These are phyloP conservation scores for Monosporascus sp. DNA, from an alignment of 2,329 filamentous ascomycete species.

Conservation along the genomic window DNA sequence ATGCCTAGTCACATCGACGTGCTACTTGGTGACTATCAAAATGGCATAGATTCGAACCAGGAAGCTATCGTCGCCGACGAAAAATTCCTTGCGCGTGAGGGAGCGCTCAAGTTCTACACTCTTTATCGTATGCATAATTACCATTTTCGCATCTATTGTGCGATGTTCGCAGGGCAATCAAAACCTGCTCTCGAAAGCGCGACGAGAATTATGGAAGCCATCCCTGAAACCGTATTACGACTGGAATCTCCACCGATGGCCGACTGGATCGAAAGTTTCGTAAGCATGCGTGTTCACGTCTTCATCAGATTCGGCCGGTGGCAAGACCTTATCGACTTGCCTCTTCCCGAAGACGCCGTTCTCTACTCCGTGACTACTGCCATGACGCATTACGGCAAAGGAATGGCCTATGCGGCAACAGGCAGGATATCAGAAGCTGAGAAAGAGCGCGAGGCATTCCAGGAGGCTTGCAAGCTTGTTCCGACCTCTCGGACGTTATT, in stretches of 20 bases:
- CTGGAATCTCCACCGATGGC: slow-evolving; percentile 68
- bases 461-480: slow-evolving; percentile 44
- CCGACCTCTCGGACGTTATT: slow-evolving; percentile 58
- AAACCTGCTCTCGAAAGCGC: slow-evolving; percentile 57
- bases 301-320: slow-evolving; percentile 69
- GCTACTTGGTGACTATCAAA: slow-evolving; percentile 64
- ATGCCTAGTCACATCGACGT: slow-evolving; percentile 78
- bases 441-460: slow-evolving; percentile 45
- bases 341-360: slow-evolving; percentile 48
- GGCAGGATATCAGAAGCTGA: slow-evolving; percentile 51
- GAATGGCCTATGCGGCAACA: slow-evolving; percentile 58
- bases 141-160: slow-evolving; percentile 70
- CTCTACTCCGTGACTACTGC: slow-evolving; percentile 68
- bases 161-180: slow-evolving; percentile 69
- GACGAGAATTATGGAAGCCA: slow-evolving; percentile 50
- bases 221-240: slow-evolving; percentile 59
- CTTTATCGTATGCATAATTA: slow-evolving; percentile 71
- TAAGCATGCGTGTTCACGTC: slow-evolving; percentile 62
- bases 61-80: slow-evolving; percentile 64
- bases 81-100: slow-evolving; percentile 53
- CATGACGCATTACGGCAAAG: slow-evolving; percentile 62
- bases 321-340: slow-evolving; percentile 55
- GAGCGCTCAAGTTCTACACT: slow-evolving; percentile 67
- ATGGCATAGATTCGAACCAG: slow-evolving; percentile 61
- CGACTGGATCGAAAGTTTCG: slow-evolving; percentile 70